Evolutionary conservation across 2,329 filamentous ascomycete species (phyloP).

Genomic region (Ophiosphaerella herpotricha): DNA sequence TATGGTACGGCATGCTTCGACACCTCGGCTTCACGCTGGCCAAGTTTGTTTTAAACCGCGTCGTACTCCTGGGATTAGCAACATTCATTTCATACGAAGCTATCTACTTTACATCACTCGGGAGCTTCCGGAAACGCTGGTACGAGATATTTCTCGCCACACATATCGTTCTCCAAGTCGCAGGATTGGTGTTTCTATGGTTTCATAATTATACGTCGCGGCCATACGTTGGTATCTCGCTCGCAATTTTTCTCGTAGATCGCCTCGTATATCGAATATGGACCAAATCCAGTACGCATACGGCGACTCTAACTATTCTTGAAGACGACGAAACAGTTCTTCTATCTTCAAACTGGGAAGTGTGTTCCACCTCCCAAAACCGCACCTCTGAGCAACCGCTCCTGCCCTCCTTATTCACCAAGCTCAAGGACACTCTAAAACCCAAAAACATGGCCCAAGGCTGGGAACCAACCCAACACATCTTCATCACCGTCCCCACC

Average conservation of each 20-base stretch:
- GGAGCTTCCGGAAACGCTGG: slow-evolving; percentile 62
- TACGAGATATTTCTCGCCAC: slow-evolving; percentile 67
- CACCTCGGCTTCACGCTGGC: slow-evolving; percentile 56
- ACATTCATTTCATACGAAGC: slow-evolving; percentile 63
- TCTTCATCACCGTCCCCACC: slow-evolving; percentile 64
- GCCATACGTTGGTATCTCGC: slow-evolving; percentile 58
- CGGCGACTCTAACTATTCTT: slow-evolving; percentile 58
- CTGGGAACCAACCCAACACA: slow-evolving; percentile 66
- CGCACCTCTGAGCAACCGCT: too few relatives aligned
- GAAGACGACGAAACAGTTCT: slow-evolving; percentile 62
- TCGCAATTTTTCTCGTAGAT: slow-evolving; percentile 63
- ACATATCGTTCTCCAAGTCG: slow-evolving; percentile 63
- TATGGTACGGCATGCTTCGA: slow-evolving; percentile 59
- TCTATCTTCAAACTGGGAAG: slow-evolving; percentile 52
- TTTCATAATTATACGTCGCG: slow-evolving; percentile 61
- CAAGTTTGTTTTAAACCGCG: slow-evolving; percentile 57
- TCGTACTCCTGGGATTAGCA: slow-evolving; percentile 59
- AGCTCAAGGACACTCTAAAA: slow-evolving; percentile 10
- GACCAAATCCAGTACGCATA: slow-evolving; percentile 56
- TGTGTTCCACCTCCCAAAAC: slow-evolving; percentile 5
- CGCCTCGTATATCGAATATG: slow-evolving; percentile 61
- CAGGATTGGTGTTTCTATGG: slow-evolving; percentile 61
- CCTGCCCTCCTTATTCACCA: too few relatives aligned
- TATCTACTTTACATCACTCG: slow-evolving; percentile 66
- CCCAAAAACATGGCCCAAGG: slow-evolving; percentile 52